phyloP scores from a whole-genome alignment of 345 rosid genomes.

The Physaria fendleri region DNA sequence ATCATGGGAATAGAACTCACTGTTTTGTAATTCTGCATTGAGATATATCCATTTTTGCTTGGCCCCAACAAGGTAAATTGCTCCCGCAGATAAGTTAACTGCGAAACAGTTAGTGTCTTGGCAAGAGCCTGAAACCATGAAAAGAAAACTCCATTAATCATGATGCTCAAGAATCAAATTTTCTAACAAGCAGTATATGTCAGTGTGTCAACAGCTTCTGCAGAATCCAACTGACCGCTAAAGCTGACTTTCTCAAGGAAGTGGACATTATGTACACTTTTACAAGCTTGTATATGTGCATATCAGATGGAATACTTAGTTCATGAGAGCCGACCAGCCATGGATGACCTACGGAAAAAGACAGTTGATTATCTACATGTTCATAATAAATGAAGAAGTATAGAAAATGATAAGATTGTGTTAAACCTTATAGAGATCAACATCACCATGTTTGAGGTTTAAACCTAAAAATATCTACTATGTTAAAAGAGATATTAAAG shows the following conservation, averaged over 20 bases:
- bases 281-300: constrained; percentile 68
- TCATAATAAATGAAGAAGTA: background rate
- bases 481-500: too few species aligned
- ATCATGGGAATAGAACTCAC: constrained; percentile 36
- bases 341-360: constrained; percentile 69
- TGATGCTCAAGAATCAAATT: background rate
- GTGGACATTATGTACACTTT: constrained; percentile 71
- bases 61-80: constrained; percentile 77
- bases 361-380: background rate
- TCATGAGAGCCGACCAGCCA: constrained; percentile 77
- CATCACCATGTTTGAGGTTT: too few species aligned
- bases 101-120: constrained; percentile 62
- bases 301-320: constrained; percentile 71
- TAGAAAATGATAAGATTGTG: background rate
- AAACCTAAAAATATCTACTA: too few species aligned
- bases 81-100: constrained; percentile 78
- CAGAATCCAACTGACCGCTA: constrained; percentile 45
- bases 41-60: constrained; percentile 66
- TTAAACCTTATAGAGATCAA: constrained; percentile 4
- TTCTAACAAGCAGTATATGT: background rate
- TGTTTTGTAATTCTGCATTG: constrained; percentile 75
- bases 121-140: constrained; percentile 65
- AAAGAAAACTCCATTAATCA: background rate
- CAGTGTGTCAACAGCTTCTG: background rate
- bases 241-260: constrained; percentile 66